These are phyloP conservation scores for Kingdonia uniflora DNA, from an alignment of 164 flowering plant genomes.

Conservation along the genomic window DNA sequence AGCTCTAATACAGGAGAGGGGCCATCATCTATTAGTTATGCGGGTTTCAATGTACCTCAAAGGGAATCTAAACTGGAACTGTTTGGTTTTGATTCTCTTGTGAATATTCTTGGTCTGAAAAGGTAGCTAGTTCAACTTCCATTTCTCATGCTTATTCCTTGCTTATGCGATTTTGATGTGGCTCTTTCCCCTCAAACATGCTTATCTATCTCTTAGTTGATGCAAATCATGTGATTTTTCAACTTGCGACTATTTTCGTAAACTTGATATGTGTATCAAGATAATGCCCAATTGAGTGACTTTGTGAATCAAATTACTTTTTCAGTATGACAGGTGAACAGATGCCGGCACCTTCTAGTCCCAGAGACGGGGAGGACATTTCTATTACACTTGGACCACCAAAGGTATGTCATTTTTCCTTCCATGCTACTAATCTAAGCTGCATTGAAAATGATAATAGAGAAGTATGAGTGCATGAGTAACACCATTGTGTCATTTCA, in stretches of 20 bases:
- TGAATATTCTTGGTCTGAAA: conserved; percentile 85
- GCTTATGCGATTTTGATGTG: too few species aligned
- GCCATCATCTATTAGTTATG: conserved; percentile 23
- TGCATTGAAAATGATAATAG: too few species aligned
- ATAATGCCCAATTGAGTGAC: too few species aligned
- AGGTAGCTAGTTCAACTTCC: conserved; percentile 33
- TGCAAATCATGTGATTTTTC: too few species aligned
- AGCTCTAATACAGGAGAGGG: conserved; percentile 27
- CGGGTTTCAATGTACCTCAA: conserved; percentile 31
- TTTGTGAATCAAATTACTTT: conserved; percentile 2
- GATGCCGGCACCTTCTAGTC: conserved; percentile 68
- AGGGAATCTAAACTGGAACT: conserved; percentile 78
- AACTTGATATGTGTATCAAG: too few species aligned
- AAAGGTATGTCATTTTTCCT: conserved; percentile 38
- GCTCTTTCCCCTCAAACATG: too few species aligned
- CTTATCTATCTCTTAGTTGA: too few species aligned
- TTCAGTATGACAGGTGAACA: conserved; percentile 94
- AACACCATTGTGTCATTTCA: too few species aligned
- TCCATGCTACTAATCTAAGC: too few species aligned
- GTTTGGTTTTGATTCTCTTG: conserved; percentile 98
- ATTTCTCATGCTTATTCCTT: too few species aligned
- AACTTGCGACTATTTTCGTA: too few species aligned
- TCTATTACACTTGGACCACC: conserved; percentile 56
- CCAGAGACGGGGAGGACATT: conserved; percentile 81
- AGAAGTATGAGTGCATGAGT: too few species aligned